phyloP scores from a whole-genome alignment of 495 filamentous ascomycete species.

The Friedmanniomyces endolithicus region DNA sequence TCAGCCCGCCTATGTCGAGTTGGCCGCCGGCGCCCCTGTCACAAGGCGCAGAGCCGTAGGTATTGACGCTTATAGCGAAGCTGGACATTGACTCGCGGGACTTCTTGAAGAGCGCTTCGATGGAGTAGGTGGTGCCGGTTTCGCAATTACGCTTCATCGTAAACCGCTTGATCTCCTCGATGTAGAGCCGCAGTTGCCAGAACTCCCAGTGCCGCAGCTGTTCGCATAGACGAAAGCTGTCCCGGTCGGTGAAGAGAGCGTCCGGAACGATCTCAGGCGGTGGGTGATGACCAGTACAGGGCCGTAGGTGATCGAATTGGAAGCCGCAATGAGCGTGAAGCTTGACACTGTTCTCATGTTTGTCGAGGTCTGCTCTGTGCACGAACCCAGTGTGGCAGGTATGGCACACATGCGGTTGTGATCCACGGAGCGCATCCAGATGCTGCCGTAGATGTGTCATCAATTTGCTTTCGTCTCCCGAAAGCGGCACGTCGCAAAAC shows the following conservation, averaged over 20 bases:
- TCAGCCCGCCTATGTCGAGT: constrained; percentile 7
- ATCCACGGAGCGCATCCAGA: neutral
- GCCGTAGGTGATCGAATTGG: neutral
- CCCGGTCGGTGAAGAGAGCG: neutral
- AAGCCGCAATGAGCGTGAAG: constrained; percentile 3
- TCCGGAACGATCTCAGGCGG: neutral
- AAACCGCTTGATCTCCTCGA: neutral
- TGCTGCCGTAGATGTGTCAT: constrained; percentile 5
- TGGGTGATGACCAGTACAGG: constrained; percentile 7
- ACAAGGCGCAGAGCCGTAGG: constrained; percentile 7
- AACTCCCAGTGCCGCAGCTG: constrained; percentile 11
- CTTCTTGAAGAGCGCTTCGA: constrained; percentile 1
- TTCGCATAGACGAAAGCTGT: neutral
- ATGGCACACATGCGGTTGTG: neutral
- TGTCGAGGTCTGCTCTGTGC: constrained; percentile 4
- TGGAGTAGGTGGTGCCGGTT: constrained; percentile 1
- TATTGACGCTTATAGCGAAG: constrained; percentile 11
- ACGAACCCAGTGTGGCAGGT: constrained; percentile 6
- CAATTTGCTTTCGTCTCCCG: neutral
- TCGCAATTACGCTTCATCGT: neutral
- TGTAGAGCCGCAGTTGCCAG: constrained; percentile 4
- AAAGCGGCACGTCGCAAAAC: constrained; percentile 5
- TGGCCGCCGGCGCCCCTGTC: neutral
- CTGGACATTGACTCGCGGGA: neutral
- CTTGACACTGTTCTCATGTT: neutral